Percentiles rank a stretch among this genome's conserved stretches.
Conservation (phyloP, 108 stramenopile species). For the Skeletonema tropicum region DNA sequence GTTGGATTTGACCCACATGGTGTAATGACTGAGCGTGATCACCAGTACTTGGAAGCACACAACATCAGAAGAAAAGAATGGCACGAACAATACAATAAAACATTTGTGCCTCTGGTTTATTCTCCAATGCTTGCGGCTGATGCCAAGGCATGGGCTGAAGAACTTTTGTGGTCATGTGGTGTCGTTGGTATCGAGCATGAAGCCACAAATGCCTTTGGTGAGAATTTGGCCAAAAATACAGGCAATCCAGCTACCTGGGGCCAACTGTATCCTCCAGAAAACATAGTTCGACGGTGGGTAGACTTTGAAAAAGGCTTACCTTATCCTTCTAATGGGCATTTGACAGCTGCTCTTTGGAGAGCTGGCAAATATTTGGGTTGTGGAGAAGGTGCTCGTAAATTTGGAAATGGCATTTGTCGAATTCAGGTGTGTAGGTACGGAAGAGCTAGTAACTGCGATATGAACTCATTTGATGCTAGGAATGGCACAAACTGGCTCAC, state of each 20-base stretch:
- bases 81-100: slow-evolving; percentile 37
- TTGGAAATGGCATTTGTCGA: slow-evolving; percentile 31
- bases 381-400: slow-evolving; percentile 35
- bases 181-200: slow-evolving; percentile 44
- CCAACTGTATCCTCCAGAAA: slow-evolving; percentile 36
- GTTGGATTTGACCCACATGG: slow-evolving; percentile 36
- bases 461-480: neutral
- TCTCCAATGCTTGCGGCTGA: slow-evolving; percentile 35
- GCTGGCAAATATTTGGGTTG: slow-evolving; percentile 41
- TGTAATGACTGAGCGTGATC: slow-evolving; percentile 34
- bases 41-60: slow-evolving; percentile 41
- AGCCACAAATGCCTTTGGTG: slow-evolving; percentile 24
- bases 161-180: slow-evolving; percentile 36
- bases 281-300: slow-evolving; percentile 46
- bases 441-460: slow-evolving; percentile 40
- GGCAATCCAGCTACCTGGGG: slow-evolving; percentile 42
- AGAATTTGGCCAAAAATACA: slow-evolving; percentile 50
- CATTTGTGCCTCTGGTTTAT: slow-evolving; percentile 37
- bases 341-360: slow-evolving; percentile 47
- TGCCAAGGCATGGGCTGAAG: slow-evolving; percentile 41
- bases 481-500: slow-evolving; percentile 29
- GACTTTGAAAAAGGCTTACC: slow-evolving; percentile 41
- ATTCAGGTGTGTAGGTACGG: slow-evolving; percentile 52
- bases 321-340: slow-evolving; percentile 47
- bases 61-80: slow-evolving; percentile 43